These are phyloP conservation scores for Auricularia auricula-judae DNA, from an alignment of 768 basidiomycete genomes.

Conservation along the genomic window DNA sequence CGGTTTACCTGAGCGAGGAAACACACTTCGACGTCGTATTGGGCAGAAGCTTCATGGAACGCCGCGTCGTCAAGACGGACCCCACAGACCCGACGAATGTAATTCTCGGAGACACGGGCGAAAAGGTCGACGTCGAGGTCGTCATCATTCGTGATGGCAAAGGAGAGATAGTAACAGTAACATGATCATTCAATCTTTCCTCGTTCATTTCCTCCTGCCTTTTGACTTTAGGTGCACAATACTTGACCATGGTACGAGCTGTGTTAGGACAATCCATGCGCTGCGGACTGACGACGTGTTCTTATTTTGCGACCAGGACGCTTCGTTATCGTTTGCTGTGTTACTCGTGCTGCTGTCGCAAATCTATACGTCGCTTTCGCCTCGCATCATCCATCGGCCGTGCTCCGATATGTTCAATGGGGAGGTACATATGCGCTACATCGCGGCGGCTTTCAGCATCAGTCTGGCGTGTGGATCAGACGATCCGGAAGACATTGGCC, in stretches of 20 bases:
- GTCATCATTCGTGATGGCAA: slow-evolving; percentile 86
- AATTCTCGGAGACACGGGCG: slow-evolving; percentile 84
- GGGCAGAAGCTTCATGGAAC: slow-evolving; percentile 50
- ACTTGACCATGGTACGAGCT: too few species aligned
- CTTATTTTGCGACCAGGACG: background rate
- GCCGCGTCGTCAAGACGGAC: slow-evolving; percentile 69
- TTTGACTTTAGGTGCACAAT: background rate
- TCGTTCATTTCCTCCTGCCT: background rate
- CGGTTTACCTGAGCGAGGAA: slow-evolving; percentile 88
- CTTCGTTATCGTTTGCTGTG: background rate
- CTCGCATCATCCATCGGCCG: background rate
- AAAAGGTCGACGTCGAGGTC: slow-evolving; percentile 83
- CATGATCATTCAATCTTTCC: slow-evolving; percentile 26
- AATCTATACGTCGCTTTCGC: background rate
- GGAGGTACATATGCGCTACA: background rate
- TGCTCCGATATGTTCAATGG: background rate
- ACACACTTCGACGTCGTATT: slow-evolving; percentile 93
- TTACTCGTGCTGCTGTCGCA: background rate
- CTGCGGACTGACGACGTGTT: too few species aligned
- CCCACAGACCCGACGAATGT: slow-evolving; percentile 81
- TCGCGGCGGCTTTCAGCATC: background rate
- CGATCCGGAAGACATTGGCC: background rate
- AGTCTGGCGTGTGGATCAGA: background rate
- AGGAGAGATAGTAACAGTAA: slow-evolving; percentile 85
- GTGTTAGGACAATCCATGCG: too few species aligned